Base-by-base conservation (phyloP, 1,284 basidiomycete species). In the Boletus mariae region DNA sequence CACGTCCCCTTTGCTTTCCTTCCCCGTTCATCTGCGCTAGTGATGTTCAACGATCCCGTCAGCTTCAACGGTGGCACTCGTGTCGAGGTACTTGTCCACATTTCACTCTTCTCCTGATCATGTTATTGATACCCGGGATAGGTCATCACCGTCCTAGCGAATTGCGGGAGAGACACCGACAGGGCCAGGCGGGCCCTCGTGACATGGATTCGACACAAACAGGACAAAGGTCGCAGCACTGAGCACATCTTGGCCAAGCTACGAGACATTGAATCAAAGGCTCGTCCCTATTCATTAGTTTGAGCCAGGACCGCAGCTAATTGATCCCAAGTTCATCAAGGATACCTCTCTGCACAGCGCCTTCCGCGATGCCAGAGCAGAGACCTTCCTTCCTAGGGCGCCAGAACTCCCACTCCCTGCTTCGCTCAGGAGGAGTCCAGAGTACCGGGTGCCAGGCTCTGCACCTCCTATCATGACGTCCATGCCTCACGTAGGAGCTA, bases 61-160 rank as follows among this genome's bases (percentile, higher is more conserved):
- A 66, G 65, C 15, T 68, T 68, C 52, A 68, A 49, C 4, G 66
- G 66, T 23, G 60, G 46, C 41, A 69, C 69, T 35, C 69, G 67
- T 11, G 53, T 65, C 45, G 66, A 68, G 67, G 66, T 68, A 25
- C 34, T 35, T 35, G 32, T 45, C 37, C 13, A 34, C 11, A 1
- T 37, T n/a, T 28, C 5, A 11, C 6, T 29, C 7, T 25, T 15
- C 23, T 9, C 28, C 4, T 25, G 6, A 11, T 47, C 9, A 26
- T 26, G 9, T 37, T 49, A n/a, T 31, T 54, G 20, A 59, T 15
- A 7, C 45, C 20, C 31, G 23, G 11, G 20, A 57, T 38, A 68
- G 67, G 70, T 68, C 51, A 60, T 71, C 47, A 11, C 68, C 9
- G 68, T 68, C 32, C 56, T 68, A n/a, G 67, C 67, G 1, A 68